Base-by-base conservation (phyloP, 1,284 basidiomycete species). In the Thelephora terrestris region DNA sequence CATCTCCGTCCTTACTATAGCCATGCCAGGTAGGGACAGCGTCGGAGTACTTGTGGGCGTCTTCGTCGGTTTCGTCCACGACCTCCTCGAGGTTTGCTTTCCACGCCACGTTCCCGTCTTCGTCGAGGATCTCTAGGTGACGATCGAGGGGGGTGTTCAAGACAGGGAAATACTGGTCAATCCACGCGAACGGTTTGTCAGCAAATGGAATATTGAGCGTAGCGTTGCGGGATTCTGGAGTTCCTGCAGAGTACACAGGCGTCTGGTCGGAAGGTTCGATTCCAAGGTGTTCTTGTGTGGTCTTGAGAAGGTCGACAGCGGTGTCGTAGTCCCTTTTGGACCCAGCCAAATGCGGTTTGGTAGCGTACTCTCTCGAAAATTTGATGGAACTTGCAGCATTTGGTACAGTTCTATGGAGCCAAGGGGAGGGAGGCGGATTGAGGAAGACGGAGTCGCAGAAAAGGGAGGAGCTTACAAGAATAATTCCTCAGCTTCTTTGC, bases 151-250 rank as follows among this genome's bases (percentile, higher is more conserved):
- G 79, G 1, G 78, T 85, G 64, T 92, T 89, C 68, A 93, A 68
- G 35, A 91, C 69, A 0, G 92, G 90, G 62, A 84, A 91, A 65
- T 93, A 93, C 42, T 74, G 70, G 57, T 88, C 83, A 51, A 90
- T 79, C 87, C 87, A 91, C 17, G 85, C 85, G 6, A 68, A 69
- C 0, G 86, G 81, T 27, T 61, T 61, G 23, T 50, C 63, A 38
- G 69, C 62, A 57, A 64, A 69, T 2, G 74, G 71, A 42, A 79
- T 70, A 17, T 63, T 63, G 7, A 84, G 70, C 5, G 82, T 88
- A 5, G 82, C 75, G 42, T 73, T 68, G 46, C 77, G 80, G 21
- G 85, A 88, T 47, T 73, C 70, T 5, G 67, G 55, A 5, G 81
- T 74, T 18, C 86, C 85, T 25, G 85, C 84, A 14, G 74, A 61